Evolutionary conservation across 371 early-diverging fungal species (phyloP), one percentile per base, ranked within the genome.

Genomic region (Globomyces sp.): DNA sequence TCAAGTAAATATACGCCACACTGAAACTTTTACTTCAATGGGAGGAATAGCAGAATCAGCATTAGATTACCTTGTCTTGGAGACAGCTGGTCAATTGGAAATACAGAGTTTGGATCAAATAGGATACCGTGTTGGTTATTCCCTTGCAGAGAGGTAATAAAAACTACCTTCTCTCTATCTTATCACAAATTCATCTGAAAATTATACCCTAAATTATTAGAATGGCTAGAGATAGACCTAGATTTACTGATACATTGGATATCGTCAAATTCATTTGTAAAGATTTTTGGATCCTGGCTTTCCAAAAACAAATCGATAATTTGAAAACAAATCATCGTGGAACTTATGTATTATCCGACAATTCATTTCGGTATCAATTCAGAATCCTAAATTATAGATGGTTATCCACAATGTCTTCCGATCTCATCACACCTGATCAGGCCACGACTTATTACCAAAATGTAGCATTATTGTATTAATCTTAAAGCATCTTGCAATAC

Each of bases 231-330:
- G 93, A 94, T 64, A 78, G 89, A 58, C 84, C 87, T 63, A 87
- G 96, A 9, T 90, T 98, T 73, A 78, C 83, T 0, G 96, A 95
- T 78, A 94, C 90, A 42, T 76, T 97, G 47, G 97, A 95, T 57
- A 89, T 94, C 24, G 92, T 98, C 63, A 98, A 98, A 76, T 98
- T 94, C 77, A 87, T 98, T 24, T 98, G 99, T 84, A 96, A 96
- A 72, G 99, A 98, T 62, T 83, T 95, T 49, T 98, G 99, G 99
- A 88, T 87, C 52, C 78, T 90, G 41, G 78, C 94, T 69, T 98
- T 97, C 74, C 89, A 91, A 69, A 94, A 97, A 70, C 96, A 96
- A 71, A 88, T 96, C 50, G 99, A 98, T 73, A 96, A 97, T 69
- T 78, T 98, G 41, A 98, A 98, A 74, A 97, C 99, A 9, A 98